Base-by-base conservation (phyloP, 768 basidiomycete species). In the Hypholoma sublateritium region DNA sequence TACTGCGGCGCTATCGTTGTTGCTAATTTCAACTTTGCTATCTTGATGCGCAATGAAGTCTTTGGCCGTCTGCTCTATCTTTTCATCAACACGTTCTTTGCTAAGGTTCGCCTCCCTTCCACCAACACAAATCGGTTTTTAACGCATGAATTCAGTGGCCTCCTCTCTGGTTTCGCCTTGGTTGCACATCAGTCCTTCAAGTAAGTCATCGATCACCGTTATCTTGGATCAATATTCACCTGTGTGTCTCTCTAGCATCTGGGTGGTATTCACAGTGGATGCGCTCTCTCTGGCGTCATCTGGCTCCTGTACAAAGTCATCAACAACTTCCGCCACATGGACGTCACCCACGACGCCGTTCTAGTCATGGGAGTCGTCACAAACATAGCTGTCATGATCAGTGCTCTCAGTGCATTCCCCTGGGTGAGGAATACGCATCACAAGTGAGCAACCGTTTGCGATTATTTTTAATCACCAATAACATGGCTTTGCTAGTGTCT, bases 341-440 rank as follows among this genome's bases (percentile, higher is more conserved):
- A 78, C 52, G 59, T 77, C 32, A 83, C 80, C 57, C 80, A 82
- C 62, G 77, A 79, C 57, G 79, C 84, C 1, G 70, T 89, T 22
- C 74, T 91, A 7, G 75, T 80, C 41, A 79, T 86, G 61, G 88
- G 88, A 24, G 74, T 87, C 34, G 62, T 87, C 35, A 86, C 86
- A 7, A 77, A 80, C 60, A 56, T 87, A 7, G 70, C 78, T 3
- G 77, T 91, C 41, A 74, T 84, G 57, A 69, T 87, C 56, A 85
- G 83, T 44, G 78, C 86, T 41, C 66, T 80, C 43, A 83, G 87
- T 42, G 89, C 88, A 12, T 80, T 91, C 66, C 90, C 89, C 25
- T 90, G 88, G 87, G 81, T 92, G 45, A 79, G 90, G 60, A 91
- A 91, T 63, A 84, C 82, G 11, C 87, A 90, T 62, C 89, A 91